A percentile compares a stretch with the other conserved stretches of the same genome.
phyloP scores from a whole-genome alignment of 768 basidiomycete species.

The Termitomyces sp. region DNA sequence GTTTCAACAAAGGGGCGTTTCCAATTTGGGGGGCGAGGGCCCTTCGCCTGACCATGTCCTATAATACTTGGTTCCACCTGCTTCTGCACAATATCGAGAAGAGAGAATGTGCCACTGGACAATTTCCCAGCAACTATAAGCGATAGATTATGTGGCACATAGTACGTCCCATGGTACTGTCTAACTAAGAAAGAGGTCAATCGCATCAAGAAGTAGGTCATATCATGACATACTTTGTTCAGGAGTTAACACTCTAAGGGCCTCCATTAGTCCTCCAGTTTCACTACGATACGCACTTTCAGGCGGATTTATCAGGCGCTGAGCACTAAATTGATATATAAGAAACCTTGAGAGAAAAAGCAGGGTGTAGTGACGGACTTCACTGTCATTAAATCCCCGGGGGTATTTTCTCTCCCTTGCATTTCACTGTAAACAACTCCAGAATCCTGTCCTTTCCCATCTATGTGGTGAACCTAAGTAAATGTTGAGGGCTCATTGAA shows the following conservation, averaged over 20 bases:
- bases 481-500: constrained; percentile 1
- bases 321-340: constrained; percentile 20
- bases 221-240: constrained; percentile 65
- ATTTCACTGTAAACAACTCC: constrained; percentile 98
- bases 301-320: constrained; percentile 73
- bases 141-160: constrained; percentile 90
- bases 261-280: constrained; percentile 94
- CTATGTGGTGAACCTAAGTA: constrained; percentile 85
- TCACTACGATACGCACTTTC: constrained; percentile 92
- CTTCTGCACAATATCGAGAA: constrained; percentile 77
- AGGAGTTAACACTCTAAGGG: constrained; percentile 75
- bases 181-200: constrained; percentile 50
- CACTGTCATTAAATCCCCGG: constrained; percentile 85
- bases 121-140: constrained; percentile 88
- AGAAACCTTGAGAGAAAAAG: neutral
- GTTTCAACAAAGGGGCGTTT: constrained; percentile 94
- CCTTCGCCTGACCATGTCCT: constrained; percentile 65
- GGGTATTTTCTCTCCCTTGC: constrained; percentile 93
- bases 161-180: constrained; percentile 82
- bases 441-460: constrained; percentile 83
- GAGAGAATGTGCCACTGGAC: constrained; percentile 63
- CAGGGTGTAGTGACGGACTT: constrained; percentile 40
- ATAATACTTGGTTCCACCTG: constrained; percentile 80
- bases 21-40: constrained; percentile 74
- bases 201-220: constrained; percentile 1